phyloP scores from a whole-genome alignment of 768 basidiomycete genomes.

The Tulasnella sp. region DNA sequence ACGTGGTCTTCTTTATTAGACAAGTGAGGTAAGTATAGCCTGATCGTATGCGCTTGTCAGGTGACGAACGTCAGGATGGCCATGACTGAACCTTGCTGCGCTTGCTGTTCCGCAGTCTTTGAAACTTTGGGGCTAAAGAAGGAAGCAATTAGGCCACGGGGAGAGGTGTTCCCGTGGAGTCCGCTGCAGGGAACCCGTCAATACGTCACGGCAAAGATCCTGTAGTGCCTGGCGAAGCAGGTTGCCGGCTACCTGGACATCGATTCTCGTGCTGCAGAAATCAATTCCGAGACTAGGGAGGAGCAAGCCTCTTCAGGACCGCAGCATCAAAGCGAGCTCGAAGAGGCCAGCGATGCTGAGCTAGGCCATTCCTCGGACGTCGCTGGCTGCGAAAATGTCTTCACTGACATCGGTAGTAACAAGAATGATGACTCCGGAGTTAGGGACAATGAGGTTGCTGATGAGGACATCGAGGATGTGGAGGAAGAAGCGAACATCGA shows the following conservation, averaged over 20 bases:
- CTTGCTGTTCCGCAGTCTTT: neutral
- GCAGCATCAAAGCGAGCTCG: neutral
- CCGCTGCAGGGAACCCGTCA: neutral
- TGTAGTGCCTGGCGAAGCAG: neutral
- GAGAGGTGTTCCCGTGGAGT: neutral
- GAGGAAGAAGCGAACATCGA: neutral
- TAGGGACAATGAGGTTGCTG: too few relatives aligned
- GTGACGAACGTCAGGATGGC: neutral
- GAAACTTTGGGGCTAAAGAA: neutral
- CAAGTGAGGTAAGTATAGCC: neutral
- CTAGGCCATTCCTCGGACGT: too few relatives aligned
- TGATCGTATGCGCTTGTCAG: neutral
- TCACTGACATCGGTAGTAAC: too few relatives aligned
- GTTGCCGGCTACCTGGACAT: neutral
- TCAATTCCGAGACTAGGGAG: neutral
- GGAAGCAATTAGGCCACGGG: neutral
- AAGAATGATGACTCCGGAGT: too few relatives aligned
- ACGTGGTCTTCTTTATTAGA: neutral
- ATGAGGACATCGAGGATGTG: too few relatives aligned
- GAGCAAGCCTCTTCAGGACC: neutral
- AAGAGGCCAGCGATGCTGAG: neutral
- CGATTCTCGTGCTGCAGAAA: neutral
- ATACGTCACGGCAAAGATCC: neutral
- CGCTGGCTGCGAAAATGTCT: too few relatives aligned
- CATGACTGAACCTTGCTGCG: neutral